Percentiles rank a stretch among this genome's conserved stretches.
Evolutionary conservation across 805 yeast species (phyloP).

Genomic region (Crinitomyces ghanaensis): DNA sequence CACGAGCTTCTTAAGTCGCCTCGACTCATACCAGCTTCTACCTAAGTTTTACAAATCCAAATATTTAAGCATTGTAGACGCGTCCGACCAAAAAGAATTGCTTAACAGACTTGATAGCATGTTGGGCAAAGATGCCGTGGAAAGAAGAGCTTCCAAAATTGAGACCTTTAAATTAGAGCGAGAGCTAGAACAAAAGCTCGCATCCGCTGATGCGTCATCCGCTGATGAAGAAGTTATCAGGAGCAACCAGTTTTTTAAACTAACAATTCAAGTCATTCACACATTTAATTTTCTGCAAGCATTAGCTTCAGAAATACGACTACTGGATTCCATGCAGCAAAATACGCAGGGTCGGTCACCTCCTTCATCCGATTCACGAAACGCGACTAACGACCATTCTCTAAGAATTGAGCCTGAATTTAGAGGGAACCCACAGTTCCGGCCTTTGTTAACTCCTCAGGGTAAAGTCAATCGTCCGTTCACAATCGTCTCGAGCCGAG

Average conservation of each 20-base stretch:
- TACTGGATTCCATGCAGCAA: constrained; percentile 38
- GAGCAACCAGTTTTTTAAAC: constrained; percentile 42
- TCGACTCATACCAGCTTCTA: constrained; percentile 17
- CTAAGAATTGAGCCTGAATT: no score
- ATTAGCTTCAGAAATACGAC: constrained; percentile 51
- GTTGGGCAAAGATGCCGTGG: constrained; percentile 26
- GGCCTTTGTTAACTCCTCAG: constrained; percentile 42
- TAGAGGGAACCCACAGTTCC: no score
- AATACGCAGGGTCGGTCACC: constrained; percentile 4
- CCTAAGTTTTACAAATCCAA: constrained; percentile 9
- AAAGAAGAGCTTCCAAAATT: constrained; percentile 60
- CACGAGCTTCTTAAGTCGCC: constrained; percentile 17
- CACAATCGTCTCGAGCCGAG: constrained; percentile 46
- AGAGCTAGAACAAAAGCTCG: constrained; percentile 36
- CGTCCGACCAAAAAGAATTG: neutral
- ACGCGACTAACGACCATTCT: no score
- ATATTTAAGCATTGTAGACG: constrained; percentile 8
- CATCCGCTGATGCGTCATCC: constrained; percentile 13
- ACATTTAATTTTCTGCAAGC: constrained; percentile 48
- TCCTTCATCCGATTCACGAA: neutral
- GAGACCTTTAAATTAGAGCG: constrained; percentile 52
- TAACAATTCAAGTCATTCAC: constrained; percentile 40
- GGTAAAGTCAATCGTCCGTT: constrained; percentile 83
- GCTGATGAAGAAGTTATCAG: constrained; percentile 64
- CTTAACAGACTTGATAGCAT: constrained; percentile 8